A percentile compares a stretch with the other conserved stretches of the same genome.
These are phyloP conservation scores for Sistotremastrum niveocremeum DNA, from an alignment of 768 basidiomycete species.

Conservation along the genomic window DNA sequence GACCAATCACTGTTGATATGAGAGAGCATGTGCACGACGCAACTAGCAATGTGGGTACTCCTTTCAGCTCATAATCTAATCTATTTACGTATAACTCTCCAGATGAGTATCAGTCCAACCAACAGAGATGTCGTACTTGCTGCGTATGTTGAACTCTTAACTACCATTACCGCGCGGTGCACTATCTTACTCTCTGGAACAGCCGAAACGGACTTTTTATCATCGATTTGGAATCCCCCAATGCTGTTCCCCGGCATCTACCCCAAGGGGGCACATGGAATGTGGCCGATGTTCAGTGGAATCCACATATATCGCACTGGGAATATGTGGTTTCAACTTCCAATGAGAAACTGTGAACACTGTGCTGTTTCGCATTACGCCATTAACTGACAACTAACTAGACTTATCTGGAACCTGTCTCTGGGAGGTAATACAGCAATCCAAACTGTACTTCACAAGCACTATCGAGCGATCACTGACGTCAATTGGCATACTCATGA, in stretches of 20 bases:
- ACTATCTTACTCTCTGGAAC: constrained; percentile 1
- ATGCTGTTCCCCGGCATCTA: constrained; percentile 81
- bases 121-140: constrained; percentile 85
- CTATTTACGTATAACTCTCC: not conserved
- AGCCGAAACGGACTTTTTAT: constrained; percentile 87
- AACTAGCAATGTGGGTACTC: too few species aligned
- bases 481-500: constrained; percentile 93
- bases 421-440: constrained; percentile 65
- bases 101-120: constrained; percentile 89
- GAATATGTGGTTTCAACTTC: constrained; percentile 84
- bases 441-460: constrained; percentile 72
- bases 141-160: constrained; percentile 37
- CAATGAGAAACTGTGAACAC: constrained; percentile 67
- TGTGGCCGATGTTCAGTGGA: constrained; percentile 89
- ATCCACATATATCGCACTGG: constrained; percentile 61
- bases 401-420: constrained; percentile 90
- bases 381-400: constrained; percentile 14
- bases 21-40: too few species aligned
- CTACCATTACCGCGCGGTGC: not conserved
- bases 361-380: not conserved
- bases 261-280: constrained; percentile 97
- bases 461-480: constrained; percentile 93
- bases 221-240: constrained; percentile 81
- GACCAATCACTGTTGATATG: too few species aligned
- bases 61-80: too few species aligned